A percentile compares a stretch with the other conserved stretches of the same genome.
Evolutionary conservation across 495 filamentous ascomycete genomes (phyloP).

Genomic region (Aspergillus conjunctus): DNA sequence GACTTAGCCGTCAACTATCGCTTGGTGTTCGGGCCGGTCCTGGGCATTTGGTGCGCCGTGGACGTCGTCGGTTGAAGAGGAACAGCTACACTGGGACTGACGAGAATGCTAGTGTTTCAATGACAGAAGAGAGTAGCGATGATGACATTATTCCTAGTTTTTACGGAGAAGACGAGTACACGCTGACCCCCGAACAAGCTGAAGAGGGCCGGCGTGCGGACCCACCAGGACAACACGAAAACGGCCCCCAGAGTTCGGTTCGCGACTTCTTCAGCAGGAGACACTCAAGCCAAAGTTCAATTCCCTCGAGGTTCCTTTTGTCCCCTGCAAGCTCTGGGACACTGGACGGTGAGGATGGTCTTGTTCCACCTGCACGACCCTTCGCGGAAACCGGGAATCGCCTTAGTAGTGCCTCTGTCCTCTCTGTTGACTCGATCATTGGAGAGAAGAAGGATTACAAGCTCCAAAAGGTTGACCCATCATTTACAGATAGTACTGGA

Average conservation of each 20-base stretch:
- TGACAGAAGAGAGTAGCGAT: conserved; percentile 48
- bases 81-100: conserved; percentile 32
- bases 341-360: conserved; percentile 46
- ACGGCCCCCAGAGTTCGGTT: conserved; percentile 11
- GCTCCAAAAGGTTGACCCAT: conserved; percentile 69
- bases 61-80: conserved; percentile 36
- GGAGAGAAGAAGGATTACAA: conserved; percentile 65
- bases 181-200: conserved; percentile 38
- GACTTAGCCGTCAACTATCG: conserved; percentile 41
- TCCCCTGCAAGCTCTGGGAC: conserved; percentile 37
- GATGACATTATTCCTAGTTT: conserved; percentile 48
- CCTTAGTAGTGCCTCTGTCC: conserved; percentile 49
- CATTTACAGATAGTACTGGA: conserved; percentile 69
- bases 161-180: conserved; percentile 49
- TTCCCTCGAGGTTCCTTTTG: conserved; percentile 26
- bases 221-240: conserved; percentile 22
- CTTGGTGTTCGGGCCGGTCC: conserved; percentile 44
- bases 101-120: conserved; percentile 29
- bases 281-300: conserved; percentile 36
- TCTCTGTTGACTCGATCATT: conserved; percentile 57
- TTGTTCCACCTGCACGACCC: conserved; percentile 34
- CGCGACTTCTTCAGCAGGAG: conserved; percentile 25
- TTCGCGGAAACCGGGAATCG: conserved; percentile 41
- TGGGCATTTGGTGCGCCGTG: conserved; percentile 38
- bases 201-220: conserved; percentile 36